Base-by-base conservation (phyloP, 2,329 filamentous ascomycete species). In the Lasiodiplodia citricola region DNA sequence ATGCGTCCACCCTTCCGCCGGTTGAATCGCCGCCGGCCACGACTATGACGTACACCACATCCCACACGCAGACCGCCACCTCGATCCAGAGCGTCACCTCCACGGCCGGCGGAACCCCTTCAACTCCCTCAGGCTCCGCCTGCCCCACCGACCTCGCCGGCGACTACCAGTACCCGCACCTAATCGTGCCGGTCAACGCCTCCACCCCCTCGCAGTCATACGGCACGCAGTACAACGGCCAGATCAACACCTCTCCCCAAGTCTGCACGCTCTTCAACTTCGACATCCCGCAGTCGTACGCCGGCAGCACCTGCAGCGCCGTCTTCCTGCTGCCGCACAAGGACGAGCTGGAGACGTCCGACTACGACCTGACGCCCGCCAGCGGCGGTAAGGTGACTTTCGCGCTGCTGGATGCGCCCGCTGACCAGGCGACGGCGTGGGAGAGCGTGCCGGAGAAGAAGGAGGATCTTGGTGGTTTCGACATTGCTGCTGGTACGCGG, bases 301-400 rank as follows among this genome's bases (percentile, higher is more conserved):
- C 81, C 10, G 87, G 86, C 72, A 87, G 87, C 79, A 87, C 80
- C 7, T 92, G 90, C 81, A 86, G 83, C 67, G 81, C 92, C 10
- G 81, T 89, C 68, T 92, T 92, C 85, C 81, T 91, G 55, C 87
- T 91, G 79, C 90, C 90, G 13, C 72, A 81, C 63, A 78, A 87
- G 70, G 73, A 81, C 18, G 78, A 89, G 41, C 85, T 91, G n/a
- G 79, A 87, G 78, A 89, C 88, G 1, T 89, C 88, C 0, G 81
- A 83, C 13, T 90, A 82, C 78, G 18, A 23, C 13, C 51, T 68
- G 10, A 41, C 56, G 3, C 44, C 86, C 74, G 85, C 81, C 31
- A 84, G 88, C 28, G 79, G 83, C 21, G 88, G 88, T 51, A 79
- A 79, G 55, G 78, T 90, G 67, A 80, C 85, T 70, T 86, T 91